Evolutionary conservation across 805 yeast genomes (phyloP).

Genomic region (Wickerhamiella nectarea): DNA sequence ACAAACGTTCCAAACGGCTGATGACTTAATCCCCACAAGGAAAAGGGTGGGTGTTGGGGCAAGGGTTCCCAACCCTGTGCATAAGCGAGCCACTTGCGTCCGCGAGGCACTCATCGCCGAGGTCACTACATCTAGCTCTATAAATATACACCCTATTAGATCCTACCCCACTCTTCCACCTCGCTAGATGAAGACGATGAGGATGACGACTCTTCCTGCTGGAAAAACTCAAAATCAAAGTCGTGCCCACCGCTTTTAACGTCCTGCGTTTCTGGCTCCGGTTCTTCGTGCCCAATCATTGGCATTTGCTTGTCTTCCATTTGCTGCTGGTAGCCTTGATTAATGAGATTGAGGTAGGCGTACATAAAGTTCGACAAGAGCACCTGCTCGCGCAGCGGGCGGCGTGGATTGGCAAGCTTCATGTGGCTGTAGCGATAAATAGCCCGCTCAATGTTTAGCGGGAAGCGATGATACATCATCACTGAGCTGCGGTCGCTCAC

Average conservation of each 20-base stretch:
- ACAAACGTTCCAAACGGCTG: no score
- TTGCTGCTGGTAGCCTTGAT: constrained; percentile 45
- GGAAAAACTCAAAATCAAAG: constrained; percentile 10
- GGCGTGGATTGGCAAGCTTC: constrained; percentile 84
- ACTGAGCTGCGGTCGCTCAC: constrained; percentile 24
- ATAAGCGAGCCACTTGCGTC: no score
- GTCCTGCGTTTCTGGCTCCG: not conserved
- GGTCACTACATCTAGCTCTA: not conserved
- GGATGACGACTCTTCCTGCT: constrained; percentile 6
- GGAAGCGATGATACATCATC: constrained; percentile 46
- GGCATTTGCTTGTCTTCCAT: constrained; percentile 14
- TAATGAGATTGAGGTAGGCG: constrained; percentile 85
- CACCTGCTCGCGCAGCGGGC: constrained; percentile 87
- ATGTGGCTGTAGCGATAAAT: constrained; percentile 84
- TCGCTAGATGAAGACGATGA: constrained; percentile 9
- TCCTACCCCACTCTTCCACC: constrained; percentile 6
- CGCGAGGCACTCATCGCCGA: no score
- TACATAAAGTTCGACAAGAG: constrained; percentile 92
- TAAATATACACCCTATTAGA: no score
- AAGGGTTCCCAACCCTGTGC: no score
- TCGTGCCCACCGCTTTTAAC: not conserved
- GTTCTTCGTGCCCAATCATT: constrained; percentile 1
- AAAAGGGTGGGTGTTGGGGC: no score
- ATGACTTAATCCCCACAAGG: no score
- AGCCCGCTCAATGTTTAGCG: constrained; percentile 92